phyloP scores from a whole-genome alignment of 2,329 filamentous ascomycete species.

The Diaporthe ampelina region DNA sequence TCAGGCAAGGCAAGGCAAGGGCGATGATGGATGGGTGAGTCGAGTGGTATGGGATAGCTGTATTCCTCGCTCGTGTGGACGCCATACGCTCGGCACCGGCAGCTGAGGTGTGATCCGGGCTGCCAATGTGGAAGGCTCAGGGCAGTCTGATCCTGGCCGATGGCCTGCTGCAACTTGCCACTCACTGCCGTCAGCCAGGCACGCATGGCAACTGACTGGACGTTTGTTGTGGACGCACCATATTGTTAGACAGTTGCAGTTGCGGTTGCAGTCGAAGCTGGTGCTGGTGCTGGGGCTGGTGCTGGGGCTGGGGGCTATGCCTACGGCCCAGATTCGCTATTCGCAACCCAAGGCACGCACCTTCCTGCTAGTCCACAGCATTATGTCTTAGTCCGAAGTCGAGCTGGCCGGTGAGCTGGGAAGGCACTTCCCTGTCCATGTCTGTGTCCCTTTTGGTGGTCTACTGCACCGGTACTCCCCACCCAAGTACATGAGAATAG shows the following conservation, averaged over 20 bases:
- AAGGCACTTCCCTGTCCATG: constrained; percentile 24
- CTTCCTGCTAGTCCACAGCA: neutral
- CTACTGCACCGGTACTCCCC: constrained; percentile 4
- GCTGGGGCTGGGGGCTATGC: neutral
- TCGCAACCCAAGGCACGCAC: neutral
- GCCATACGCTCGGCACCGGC: constrained; percentile 30
- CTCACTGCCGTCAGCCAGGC: constrained; percentile 11
- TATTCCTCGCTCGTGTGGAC: constrained; percentile 3
- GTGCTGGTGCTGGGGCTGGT: neutral
- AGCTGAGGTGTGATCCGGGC: constrained; percentile 23
- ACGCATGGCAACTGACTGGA: constrained; percentile 18
- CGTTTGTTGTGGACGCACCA: neutral
- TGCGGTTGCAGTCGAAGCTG: neutral
- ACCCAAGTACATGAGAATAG: neutral
- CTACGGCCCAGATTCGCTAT: no score
- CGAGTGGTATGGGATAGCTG: constrained; percentile 17
- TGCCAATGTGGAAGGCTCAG: neutral
- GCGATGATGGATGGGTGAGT: neutral
- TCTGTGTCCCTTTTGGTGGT: neutral
- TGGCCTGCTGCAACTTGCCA: constrained; percentile 6
- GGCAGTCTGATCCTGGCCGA: constrained; percentile 8
- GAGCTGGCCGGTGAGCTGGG: constrained; percentile 32
- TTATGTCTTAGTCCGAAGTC: constrained; percentile 25
- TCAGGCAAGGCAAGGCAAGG: neutral
- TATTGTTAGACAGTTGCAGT: no score